Conservation (phyloP, 75 land plant genomes). For the Larix kaempferi region DNA sequence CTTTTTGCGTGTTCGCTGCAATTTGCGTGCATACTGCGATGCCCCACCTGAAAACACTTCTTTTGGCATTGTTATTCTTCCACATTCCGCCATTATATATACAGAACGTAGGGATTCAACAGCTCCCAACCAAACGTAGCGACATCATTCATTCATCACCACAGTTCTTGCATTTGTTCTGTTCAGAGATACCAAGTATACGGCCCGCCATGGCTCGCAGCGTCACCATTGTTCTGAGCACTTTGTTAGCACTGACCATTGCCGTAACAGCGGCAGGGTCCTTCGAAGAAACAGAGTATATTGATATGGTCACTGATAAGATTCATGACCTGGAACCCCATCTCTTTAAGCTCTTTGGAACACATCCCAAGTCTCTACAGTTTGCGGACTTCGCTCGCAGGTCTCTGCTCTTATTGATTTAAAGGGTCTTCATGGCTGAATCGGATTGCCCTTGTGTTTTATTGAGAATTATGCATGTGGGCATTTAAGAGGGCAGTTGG, state of each 20-base stretch:
- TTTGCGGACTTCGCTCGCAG: conserved; percentile 9
- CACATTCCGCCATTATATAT: too few species aligned
- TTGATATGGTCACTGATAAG: conserved; percentile 9
- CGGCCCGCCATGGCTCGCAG: not conserved
- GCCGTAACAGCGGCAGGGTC: not conserved
- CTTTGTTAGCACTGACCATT: not conserved
- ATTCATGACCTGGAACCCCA: not conserved
- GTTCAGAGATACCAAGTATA: too few species aligned
- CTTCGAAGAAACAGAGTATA: not conserved
- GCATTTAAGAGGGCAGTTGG: not conserved
- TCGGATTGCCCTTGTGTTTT: not conserved
- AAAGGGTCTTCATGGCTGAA: too few species aligned
- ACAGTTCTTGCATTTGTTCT: too few species aligned
- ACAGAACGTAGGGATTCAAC: too few species aligned
- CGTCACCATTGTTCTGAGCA: not conserved
- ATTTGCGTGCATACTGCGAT: too few species aligned
- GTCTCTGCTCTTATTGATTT: not conserved
- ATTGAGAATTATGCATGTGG: not conserved
- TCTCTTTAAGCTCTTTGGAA: not conserved
- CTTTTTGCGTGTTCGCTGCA: too few species aligned
- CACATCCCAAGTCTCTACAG: not conserved
- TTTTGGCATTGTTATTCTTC: too few species aligned
- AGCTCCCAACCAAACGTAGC: too few species aligned
- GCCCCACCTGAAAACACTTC: too few species aligned
- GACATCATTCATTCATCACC: too few species aligned